Evolutionary conservation across 2,329 filamentous ascomycete genomes (phyloP), one percentile per base, ranked within the genome.

Genomic region (Dactylellina cionopaga): DNA sequence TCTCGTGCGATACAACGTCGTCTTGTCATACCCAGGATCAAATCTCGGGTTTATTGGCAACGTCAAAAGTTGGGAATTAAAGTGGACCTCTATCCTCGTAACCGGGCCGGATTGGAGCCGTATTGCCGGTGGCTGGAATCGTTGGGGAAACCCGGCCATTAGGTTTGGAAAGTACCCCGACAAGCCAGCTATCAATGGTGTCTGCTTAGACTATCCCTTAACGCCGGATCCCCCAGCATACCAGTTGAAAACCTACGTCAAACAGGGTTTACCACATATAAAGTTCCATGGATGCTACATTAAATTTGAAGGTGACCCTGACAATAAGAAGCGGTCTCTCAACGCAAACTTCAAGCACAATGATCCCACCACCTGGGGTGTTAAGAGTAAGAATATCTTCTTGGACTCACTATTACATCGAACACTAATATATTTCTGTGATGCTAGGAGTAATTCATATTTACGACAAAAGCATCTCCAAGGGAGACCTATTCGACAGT

Each of bases 71-170:
- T 52, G 33, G 59, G 44, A 25, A 19, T 43, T 43, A 33, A 44
- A 35, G 10, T 29, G 25, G 6, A n/a, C 4, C 22, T 19, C 47
- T 3, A 9, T 60, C 2, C 43, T 60, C 5, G 22, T 24, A 11
- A 46, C 19, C 10, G 59, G 59, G 5, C 35, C 35, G 1, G 35
- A 52, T 13, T 55, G 46, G 46, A 15, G 2, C n/a, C 47, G 47
- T 11, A 64, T 64, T 15, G 29, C 54, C 4, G 47, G 59, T 4
- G 59, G 35, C 4, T 54, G 54, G 25, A 64, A 64, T 15, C 17
- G 55, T 17, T 55, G 60, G 37, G 60, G 60, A 4, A 54, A 64
- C 15, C 47, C 46, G 11, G 49, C 54, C n/a, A n/a, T n/a, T n/a
- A n/a, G n/a, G n/a, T n/a, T n/a, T n/a, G n/a, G n/a, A n/a, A n/a